phyloP scores from a whole-genome alignment of 164 flowering plant species.

The Annona squamosa region DNA sequence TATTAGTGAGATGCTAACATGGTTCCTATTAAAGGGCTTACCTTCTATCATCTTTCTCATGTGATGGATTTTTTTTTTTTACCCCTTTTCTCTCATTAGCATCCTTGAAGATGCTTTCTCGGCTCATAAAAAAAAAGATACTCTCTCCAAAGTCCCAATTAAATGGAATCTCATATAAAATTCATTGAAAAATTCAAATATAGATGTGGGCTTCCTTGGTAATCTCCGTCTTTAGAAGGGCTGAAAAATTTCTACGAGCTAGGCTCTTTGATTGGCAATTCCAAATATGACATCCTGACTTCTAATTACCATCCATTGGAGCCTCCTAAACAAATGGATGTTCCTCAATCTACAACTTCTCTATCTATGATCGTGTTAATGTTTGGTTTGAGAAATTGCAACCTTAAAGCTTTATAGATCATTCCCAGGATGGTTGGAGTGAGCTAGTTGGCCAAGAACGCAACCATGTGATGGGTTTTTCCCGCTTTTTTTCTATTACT shows the following conservation, averaged over 20 bases:
- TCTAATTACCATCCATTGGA: conserved; percentile 27
- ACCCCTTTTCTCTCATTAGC: background rate
- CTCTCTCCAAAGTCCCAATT: conserved; percentile 5
- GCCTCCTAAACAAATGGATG: conserved; percentile 6
- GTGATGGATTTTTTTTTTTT: too few relatives aligned
- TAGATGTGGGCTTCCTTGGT: conserved; percentile 20
- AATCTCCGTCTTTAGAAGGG: conserved; percentile 22
- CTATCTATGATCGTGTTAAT: conserved; percentile 19
- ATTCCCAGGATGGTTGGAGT: conserved; percentile 4
- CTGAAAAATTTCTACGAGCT: conserved; percentile 24
- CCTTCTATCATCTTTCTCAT: too few relatives aligned
- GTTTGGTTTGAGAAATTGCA: conserved; percentile 24
- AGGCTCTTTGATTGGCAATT: conserved; percentile 26
- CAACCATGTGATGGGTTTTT: conserved; percentile 7
- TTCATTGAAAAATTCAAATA: conserved; percentile 21
- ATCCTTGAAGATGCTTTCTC: background rate
- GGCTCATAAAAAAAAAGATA: too few relatives aligned
- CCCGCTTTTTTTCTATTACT: too few relatives aligned
- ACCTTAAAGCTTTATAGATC: conserved; percentile 15
- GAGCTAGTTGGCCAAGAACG: conserved; percentile 13
- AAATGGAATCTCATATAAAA: conserved; percentile 25
- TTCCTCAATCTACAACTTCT: conserved; percentile 20
- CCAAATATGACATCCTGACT: conserved; percentile 12
- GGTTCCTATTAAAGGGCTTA: too few relatives aligned
- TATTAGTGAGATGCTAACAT: too few relatives aligned